A percentile compares a stretch with the other conserved stretches of the same genome.
Evolutionary conservation across 73 alveolate species (phyloP).

Genomic region (Paramecium biaurelia): DNA sequence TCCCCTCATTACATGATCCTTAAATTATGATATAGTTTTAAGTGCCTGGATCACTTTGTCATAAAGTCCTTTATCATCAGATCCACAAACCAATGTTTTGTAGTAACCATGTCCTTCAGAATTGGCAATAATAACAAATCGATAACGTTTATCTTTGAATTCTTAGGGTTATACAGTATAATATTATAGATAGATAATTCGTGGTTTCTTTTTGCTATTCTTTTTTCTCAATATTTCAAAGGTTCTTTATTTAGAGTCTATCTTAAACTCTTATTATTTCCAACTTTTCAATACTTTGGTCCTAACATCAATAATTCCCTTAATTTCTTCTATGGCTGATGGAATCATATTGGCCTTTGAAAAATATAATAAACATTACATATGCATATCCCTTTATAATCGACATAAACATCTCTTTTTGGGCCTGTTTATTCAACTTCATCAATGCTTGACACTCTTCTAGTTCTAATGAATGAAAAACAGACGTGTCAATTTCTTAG

Average conservation of each 20-base stretch:
- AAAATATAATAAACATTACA: background rate
- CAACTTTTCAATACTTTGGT: background rate
- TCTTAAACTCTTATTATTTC: conserved; percentile 8
- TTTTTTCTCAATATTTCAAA: conserved; percentile 36
- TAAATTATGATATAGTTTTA: background rate
- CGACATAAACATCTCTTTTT: background rate
- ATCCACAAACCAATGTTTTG: conserved; percentile 45
- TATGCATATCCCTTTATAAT: background rate
- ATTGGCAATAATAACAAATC: background rate
- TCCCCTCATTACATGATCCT: background rate
- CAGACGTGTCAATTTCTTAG: background rate
- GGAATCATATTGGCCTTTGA: background rate
- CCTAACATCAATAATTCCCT: conserved; percentile 25
- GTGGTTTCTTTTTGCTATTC: background rate
- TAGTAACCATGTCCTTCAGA: conserved; percentile 43
- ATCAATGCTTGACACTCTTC: conserved; percentile 11
- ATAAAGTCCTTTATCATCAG: background rate
- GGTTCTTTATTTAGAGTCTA: background rate
- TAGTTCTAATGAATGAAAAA: background rate
- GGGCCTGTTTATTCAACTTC: conserved; percentile 1
- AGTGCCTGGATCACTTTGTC: conserved; percentile 1
- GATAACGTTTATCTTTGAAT: background rate
- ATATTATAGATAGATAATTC: background rate
- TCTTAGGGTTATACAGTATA: conserved; percentile 13
- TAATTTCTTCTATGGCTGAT: background rate